phyloP scores from a whole-genome alignment of 768 basidiomycete species.

The Termitomyces heimii region DNA sequence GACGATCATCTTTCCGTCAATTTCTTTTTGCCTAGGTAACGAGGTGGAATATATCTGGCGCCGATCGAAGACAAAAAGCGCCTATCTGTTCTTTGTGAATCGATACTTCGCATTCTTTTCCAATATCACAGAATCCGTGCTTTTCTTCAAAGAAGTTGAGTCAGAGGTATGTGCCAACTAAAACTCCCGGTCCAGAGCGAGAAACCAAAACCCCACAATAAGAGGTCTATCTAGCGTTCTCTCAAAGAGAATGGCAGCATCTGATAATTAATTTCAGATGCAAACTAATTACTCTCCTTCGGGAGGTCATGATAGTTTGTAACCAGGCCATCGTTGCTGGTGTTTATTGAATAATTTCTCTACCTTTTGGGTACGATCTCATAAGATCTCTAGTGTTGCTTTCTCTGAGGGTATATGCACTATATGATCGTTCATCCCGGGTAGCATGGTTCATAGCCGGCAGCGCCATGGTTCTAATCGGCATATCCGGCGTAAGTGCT shows the following conservation, averaged over 20 bases:
- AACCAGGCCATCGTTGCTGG: neutral
- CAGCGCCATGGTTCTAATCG: neutral
- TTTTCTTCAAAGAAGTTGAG: neutral
- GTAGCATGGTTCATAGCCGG: neutral
- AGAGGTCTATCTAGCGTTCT: neutral
- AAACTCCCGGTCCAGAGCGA: too few relatives aligned
- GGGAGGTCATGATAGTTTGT: neutral
- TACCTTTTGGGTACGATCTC: neutral
- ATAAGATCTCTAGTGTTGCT: neutral
- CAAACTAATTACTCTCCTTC: neutral
- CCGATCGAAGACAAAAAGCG: conserved; percentile 1
- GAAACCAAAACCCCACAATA: neutral
- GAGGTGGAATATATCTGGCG: conserved; percentile 9
- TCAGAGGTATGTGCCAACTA: neutral
- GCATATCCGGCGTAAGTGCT: neutral
- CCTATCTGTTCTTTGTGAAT: conserved; percentile 1
- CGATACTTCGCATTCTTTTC: conserved; percentile 4
- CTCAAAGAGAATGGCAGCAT: neutral
- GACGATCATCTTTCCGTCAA: neutral
- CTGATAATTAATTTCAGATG: neutral
- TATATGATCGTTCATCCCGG: neutral
- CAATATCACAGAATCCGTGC: neutral
- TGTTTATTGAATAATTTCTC: neutral
- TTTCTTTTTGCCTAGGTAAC: neutral
- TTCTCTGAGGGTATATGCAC: neutral